Percentiles rank a stretch among this genome's conserved stretches.
Evolutionary conservation across 139 green algal species (phyloP).

Genomic region (Chlamydomonas eustigma): DNA sequence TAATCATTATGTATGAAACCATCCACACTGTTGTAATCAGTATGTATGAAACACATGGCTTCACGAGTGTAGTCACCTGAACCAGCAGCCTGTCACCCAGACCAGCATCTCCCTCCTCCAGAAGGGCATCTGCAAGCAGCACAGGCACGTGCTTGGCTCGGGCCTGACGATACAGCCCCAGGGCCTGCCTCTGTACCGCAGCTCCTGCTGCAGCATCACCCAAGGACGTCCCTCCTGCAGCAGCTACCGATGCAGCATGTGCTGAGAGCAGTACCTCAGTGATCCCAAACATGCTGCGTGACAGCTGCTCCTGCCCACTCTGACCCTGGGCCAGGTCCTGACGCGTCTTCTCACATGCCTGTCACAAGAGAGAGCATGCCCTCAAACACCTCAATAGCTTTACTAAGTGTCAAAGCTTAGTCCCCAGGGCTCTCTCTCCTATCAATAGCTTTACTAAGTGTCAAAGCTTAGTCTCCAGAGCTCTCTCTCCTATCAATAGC

Average conservation of each 20-base stretch:
- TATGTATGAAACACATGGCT: not conserved
- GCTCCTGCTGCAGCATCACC: not conserved
- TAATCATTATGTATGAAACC: too few relatives aligned
- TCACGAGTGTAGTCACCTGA: not conserved
- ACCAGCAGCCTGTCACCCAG: conserved; percentile 3
- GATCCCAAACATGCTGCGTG: conserved; percentile 20
- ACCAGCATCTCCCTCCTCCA: conserved; percentile 9
- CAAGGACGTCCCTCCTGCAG: not conserved
- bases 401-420: too few relatives aligned
- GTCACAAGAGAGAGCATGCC: too few relatives aligned
- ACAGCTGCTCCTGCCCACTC: conserved; percentile 15
- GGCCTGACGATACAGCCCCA: conserved; percentile 16
- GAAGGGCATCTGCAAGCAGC: conserved; percentile 23
- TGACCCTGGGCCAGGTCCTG: not conserved
- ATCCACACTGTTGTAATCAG: not conserved
- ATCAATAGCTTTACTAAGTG: too few relatives aligned
- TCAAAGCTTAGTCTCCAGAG: too few relatives aligned
- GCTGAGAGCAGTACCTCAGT: conserved; percentile 29
- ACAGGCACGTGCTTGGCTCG: not conserved
- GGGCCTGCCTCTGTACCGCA: not conserved
- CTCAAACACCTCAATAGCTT: too few relatives aligned
- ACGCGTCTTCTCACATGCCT: conserved; percentile 7
- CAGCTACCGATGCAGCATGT: conserved; percentile 14
- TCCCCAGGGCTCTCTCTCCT: too few relatives aligned
- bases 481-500: too few relatives aligned